A percentile compares a stretch with the other conserved stretches of the same genome.
These are phyloP conservation scores for Nicotiana paniculata DNA, from an alignment of 257 asterid species.

Conservation along the genomic window DNA sequence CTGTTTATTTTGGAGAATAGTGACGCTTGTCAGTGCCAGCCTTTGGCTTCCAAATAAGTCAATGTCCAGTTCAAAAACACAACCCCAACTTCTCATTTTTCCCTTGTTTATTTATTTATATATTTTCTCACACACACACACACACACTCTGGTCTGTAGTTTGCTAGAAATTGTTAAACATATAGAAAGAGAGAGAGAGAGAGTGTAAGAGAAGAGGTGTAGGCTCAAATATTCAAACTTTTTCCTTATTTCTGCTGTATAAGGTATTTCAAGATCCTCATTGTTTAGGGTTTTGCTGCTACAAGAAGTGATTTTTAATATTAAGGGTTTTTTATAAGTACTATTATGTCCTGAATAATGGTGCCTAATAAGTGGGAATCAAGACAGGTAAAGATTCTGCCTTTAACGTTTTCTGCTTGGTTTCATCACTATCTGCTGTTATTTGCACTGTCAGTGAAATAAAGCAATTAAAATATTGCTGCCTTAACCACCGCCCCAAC, in stretches of 20 bases:
- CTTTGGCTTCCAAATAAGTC: not conserved
- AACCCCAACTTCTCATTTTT: not conserved
- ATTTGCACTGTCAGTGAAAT: conserved; percentile 22
- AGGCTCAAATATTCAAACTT: not conserved
- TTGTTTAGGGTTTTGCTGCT: conserved; percentile 48
- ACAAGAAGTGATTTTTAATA: conserved; percentile 27
- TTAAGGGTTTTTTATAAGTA: conserved; percentile 12
- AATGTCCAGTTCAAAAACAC: conserved; percentile 4
- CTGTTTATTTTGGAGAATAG: conserved; percentile 7
- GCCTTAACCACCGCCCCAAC: not conserved
- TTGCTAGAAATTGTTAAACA: not conserved
- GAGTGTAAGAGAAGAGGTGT: not conserved
- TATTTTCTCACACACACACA: too few species aligned
- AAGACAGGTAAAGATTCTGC: conserved; percentile 57
- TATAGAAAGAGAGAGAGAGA: not conserved
- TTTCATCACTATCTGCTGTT: conserved; percentile 30
- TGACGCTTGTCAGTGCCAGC: conserved; percentile 3
- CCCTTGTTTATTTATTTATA: not conserved
- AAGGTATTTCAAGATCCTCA: conserved; percentile 37
- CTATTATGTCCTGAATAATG: conserved; percentile 18
- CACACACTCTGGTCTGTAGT: not conserved
- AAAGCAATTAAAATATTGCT: conserved; percentile 6
- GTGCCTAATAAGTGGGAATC: conserved; percentile 36
- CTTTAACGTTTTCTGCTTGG: conserved; percentile 26
- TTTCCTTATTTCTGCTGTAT: not conserved